Evolutionary conservation across 1,139 yeast species (phyloP).

Genomic region (Suhomyces panamericanus): DNA sequence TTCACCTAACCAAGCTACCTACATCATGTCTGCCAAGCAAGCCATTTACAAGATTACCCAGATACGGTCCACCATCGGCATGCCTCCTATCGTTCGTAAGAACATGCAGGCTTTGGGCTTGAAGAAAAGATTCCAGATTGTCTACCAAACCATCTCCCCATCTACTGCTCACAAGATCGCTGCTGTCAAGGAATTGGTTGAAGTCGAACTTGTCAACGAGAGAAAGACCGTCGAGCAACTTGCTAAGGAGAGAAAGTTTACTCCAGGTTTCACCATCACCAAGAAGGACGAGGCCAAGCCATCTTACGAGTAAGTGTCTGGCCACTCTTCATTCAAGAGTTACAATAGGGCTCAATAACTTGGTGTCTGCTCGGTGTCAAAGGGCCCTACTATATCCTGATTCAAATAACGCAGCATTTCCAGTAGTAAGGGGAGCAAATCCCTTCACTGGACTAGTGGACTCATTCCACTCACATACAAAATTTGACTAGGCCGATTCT

Average conservation of each 20-base stretch:
- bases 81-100: constrained; percentile 67
- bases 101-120: constrained; percentile 77
- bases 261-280: constrained; percentile 48
- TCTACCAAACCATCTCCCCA: constrained; percentile 73
- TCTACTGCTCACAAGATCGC: constrained; percentile 84
- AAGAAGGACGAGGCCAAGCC: constrained; percentile 10
- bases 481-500: neutral
- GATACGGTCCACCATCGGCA: constrained; percentile 78
- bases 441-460: neutral
- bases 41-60: constrained; percentile 65
- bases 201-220: constrained; percentile 70
- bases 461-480: neutral
- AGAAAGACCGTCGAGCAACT: constrained; percentile 51
- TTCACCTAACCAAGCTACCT: neutral
- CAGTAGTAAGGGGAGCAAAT: neutral
- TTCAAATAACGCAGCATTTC: neutral
- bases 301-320: constrained; percentile 2
- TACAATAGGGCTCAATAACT: too few relatives aligned
- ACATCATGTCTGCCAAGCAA: constrained; percentile 19
- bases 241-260: constrained; percentile 56
- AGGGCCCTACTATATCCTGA: neutral
- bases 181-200: constrained; percentile 83
- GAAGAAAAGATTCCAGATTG: constrained; percentile 68
- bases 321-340: neutral
- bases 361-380: too few relatives aligned